phyloP scores from a whole-genome alignment of 177 flowering plant genomes.

The Vitis hybrid region DNA sequence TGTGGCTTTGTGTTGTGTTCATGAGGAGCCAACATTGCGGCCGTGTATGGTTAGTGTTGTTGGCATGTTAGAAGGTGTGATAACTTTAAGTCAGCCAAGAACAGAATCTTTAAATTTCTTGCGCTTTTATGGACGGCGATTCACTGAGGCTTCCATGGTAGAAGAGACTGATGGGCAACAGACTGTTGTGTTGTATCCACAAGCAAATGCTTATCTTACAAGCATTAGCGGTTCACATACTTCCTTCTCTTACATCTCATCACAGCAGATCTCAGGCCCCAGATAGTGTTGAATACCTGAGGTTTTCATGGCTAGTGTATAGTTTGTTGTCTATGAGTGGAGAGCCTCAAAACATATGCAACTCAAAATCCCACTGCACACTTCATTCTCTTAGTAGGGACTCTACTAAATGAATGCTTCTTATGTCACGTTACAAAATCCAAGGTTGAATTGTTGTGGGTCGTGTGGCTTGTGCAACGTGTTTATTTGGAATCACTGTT shows the following conservation, averaged over 20 bases:
- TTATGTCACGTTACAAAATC: not conserved
- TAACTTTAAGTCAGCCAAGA: slow-evolving; percentile 50
- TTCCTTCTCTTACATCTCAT: slow-evolving; percentile 48
- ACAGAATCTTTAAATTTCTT: slow-evolving; percentile 69
- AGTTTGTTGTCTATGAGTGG: slow-evolving; percentile 6
- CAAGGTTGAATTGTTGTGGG: not conserved
- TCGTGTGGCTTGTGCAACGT: not conserved
- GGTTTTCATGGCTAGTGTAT: slow-evolving; percentile 1
- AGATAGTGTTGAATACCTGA: slow-evolving; percentile 34
- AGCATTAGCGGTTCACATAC: slow-evolving; percentile 26
- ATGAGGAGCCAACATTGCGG: slow-evolving; percentile 79
- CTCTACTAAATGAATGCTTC: not conserved
- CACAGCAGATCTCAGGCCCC: slow-evolving; percentile 80
- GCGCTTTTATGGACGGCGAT: slow-evolving; percentile 81
- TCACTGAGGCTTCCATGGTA: slow-evolving; percentile 51
- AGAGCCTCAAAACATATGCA: slow-evolving; percentile 1
- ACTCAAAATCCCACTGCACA: not conserved
- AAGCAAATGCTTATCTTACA: slow-evolving; percentile 22
- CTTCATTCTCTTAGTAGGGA: no score
- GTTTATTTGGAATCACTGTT: not conserved
- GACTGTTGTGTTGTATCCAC: slow-evolving; percentile 19
- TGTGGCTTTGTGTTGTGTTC: slow-evolving; percentile 84
- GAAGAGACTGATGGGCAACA: slow-evolving; percentile 26
- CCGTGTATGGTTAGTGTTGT: slow-evolving; percentile 79
- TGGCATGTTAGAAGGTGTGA: slow-evolving; percentile 81